phyloP scores from a whole-genome alignment of 2,329 filamentous ascomycete genomes.

The Neurospora crassa region DNA sequence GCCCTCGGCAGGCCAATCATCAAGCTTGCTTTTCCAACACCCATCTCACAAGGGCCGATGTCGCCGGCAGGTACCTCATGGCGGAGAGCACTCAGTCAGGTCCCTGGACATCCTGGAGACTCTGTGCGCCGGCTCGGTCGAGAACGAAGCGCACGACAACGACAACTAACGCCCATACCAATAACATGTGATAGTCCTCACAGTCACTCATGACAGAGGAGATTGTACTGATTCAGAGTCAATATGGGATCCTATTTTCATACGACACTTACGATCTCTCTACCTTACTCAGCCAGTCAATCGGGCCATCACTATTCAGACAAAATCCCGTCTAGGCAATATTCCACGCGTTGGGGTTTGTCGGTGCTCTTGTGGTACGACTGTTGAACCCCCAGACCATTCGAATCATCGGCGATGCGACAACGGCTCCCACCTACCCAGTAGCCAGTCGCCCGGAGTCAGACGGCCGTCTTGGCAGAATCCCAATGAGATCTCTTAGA shows the following conservation, averaged over 20 bases:
- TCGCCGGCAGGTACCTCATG: conserved; percentile 12
- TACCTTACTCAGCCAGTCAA: background rate
- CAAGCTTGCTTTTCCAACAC: conserved; percentile 18
- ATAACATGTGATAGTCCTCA: background rate
- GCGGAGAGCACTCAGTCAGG: background rate
- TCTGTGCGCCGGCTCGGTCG: conserved; percentile 12
- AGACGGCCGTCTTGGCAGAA: background rate
- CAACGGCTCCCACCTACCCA: background rate
- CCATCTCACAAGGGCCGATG: conserved; percentile 14
- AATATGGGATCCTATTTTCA: background rate
- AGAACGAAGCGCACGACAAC: conserved; percentile 1
- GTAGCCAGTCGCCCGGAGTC: background rate
- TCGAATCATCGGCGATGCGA: background rate
- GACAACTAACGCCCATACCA: background rate
- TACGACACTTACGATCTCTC: background rate
- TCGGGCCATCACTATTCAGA: background rate
- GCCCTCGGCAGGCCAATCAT: conserved; percentile 16
- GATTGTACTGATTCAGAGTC: background rate
- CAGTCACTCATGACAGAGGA: background rate
- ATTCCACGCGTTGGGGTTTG: background rate
- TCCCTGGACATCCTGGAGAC: conserved; percentile 1
- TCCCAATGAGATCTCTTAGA: background rate
- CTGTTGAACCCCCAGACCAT: background rate
- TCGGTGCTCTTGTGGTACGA: background rate
- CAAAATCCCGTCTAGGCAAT: background rate